Base-by-base conservation (phyloP, 2,329 filamentous ascomycete genomes). In the Ampelomyces quisqualis region DNA sequence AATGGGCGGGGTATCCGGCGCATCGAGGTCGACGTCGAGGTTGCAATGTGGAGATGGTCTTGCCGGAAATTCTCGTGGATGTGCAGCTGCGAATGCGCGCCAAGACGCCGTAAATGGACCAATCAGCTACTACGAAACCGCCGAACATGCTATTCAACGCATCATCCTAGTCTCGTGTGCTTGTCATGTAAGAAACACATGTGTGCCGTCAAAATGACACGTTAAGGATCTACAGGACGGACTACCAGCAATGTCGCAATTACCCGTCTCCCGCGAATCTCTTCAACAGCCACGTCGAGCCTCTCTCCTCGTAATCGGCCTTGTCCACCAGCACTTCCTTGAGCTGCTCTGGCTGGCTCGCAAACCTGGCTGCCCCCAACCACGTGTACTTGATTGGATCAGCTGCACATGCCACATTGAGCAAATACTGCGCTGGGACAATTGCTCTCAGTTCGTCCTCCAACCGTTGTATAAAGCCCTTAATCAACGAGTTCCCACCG, bases 271-370 rank as follows among this genome's bases (percentile, higher is more conserved):
- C 56, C 10, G 72, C 73, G 63, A 95, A 93, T 60, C 80, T 88
- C 57, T 81, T 83, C 19, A 81, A 81, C 17, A 87, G 77, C 87
- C 88, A 91, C 1, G 72, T 80, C 7, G 61, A 63, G 10, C 93
- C 93, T 60, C 90, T 72, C 67, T 98, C 93, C 36, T 93, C 82
- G 65, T 98, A 98, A 62, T 98, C 89, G 47, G 86, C 79, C 63
- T 87, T 88, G 0, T 88, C 93, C n/a, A 96, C 86, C 2, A 82
- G 78, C 9, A 90, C 69, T 34, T 77, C 77, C 45, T 82, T 77
- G 36, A 94, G 51, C 35, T 74, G 73, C 26, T 86, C 77, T 28
- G 76, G 75, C 56, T 90, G 83, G 35, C 73, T 79, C 1, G 89
- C 89, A 40, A 96, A 74, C 43, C 82, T 79, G 15, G 86, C 86